Base-by-base conservation (phyloP, 2,329 filamentous ascomycete species). In the Colletotrichum costaricense region DNA sequence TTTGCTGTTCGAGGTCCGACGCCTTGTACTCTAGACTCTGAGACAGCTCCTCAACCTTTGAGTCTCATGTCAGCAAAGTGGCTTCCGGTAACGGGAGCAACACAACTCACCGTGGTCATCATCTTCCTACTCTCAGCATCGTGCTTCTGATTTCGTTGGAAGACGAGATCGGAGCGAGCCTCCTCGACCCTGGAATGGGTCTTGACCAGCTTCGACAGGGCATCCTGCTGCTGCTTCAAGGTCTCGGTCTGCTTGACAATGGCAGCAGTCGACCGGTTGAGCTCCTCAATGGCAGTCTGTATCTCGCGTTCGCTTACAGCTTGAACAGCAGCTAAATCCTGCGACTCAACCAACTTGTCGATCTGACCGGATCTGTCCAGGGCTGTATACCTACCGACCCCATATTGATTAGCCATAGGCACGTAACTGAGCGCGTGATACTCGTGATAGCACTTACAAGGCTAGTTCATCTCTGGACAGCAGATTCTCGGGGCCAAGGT, bases 171-270 rank as follows among this genome's bases (percentile, higher is more conserved):
- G 72, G 78, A 77, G 8, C 85, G 81, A 33, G 80, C 78, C 26
- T 83, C 79, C 22, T 72, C 72, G 24, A 75, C 76, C 28, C 83
- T 83, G 4, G 82, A 81, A 67, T 82, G 81, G 57, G 80, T 87
- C 63, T 86, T 86, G 5, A 88, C 82, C 76, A 89, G 83, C 28
- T 89, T 80, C 42, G 86, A 85, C 65, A 94, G 80, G 11, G 91
- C 91, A 76, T 89, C 87, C 73, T 90, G 89, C 79, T 94, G 92
- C 63, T 88, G 85, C 69, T 87, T 87, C 22, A 94, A 79, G 0
- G 87, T 84, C 78, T 91, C 89, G 33, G 88, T 91, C 78, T 94
- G 92, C 80, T 88, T 88, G 74, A 89, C 86, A 33, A 94, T 93
- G 22, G 87, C 88, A 22, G 86, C 86, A 0, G 93, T 94, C 1